A percentile compares a stretch with the other conserved stretches of the same genome.
Evolutionary conservation across 768 basidiomycete species (phyloP).

Genomic region (Leucocoprinus sp.): DNA sequence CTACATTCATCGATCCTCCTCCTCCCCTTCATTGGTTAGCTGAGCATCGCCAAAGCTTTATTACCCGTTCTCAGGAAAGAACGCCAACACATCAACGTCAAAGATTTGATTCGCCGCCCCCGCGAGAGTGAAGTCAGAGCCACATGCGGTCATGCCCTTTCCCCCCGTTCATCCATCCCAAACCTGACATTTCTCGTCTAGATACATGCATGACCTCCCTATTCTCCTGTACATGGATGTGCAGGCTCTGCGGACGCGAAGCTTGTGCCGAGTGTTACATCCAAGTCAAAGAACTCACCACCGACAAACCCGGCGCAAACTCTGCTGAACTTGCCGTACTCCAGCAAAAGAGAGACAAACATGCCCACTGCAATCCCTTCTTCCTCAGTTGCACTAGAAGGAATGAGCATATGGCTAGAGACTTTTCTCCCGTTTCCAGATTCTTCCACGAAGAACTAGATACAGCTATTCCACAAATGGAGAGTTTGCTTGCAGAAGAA

Average conservation of each 20-base stretch:
- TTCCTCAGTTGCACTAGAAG: constrained; percentile 66
- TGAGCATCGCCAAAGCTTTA: constrained; percentile 59
- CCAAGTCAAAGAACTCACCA: constrained; percentile 57
- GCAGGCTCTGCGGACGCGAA: constrained; percentile 84
- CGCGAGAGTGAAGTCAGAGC: constrained; percentile 78
- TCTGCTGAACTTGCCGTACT: constrained; percentile 41
- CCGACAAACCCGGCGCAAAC: constrained; percentile 38
- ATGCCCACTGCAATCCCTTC: constrained; percentile 60
- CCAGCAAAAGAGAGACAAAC: constrained; percentile 47
- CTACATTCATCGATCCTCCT: constrained; percentile 7
- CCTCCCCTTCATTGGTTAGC: no score
- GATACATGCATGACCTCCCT: constrained; percentile 94
- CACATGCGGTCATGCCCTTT: constrained; percentile 56
- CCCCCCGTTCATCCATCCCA: not conserved
- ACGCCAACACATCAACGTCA: constrained; percentile 46
- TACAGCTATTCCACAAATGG: constrained; percentile 63
- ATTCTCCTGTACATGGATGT: constrained; percentile 87
- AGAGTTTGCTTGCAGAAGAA: constrained; percentile 32
- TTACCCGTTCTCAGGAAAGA: constrained; percentile 61
- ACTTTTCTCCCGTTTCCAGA: constrained; percentile 77
- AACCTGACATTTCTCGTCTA: constrained; percentile 19
- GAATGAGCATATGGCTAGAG: constrained; percentile 56
- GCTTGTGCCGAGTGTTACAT: constrained; percentile 79
- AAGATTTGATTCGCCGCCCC: constrained; percentile 59
- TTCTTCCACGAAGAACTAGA: constrained; percentile 60